Percentiles rank a stretch among this genome's conserved stretches.
phyloP scores from a whole-genome alignment of 2,329 filamentous ascomycete genomes.

The Aspergillus pseudoglaucus region DNA sequence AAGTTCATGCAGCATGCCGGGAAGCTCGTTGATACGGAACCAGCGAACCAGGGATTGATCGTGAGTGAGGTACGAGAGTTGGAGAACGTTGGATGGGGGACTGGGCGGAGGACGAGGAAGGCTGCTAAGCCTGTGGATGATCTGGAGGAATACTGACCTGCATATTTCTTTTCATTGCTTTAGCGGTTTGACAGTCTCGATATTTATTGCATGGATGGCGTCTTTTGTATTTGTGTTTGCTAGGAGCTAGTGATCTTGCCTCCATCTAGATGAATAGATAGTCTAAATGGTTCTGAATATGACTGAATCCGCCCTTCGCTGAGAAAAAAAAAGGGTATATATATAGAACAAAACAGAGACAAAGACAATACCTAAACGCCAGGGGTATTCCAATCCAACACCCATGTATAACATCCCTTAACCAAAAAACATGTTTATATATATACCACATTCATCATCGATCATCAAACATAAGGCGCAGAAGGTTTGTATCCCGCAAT shows the following conservation, averaged over 20 bases:
- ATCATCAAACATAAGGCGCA: too few species aligned
- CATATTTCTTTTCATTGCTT: background rate
- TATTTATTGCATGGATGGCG: conserved; percentile 2
- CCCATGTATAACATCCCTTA: too few species aligned
- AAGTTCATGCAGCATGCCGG: conserved; percentile 43
- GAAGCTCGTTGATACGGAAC: conserved; percentile 35
- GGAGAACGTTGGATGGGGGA: conserved; percentile 28
- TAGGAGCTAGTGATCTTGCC: background rate
- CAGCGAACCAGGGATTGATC: conserved; percentile 11
- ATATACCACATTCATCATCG: too few species aligned
- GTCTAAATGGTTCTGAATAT: background rate
- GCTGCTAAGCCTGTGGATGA: conserved; percentile 16
- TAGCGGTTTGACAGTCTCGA: background rate
- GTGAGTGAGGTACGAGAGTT: conserved; percentile 27
- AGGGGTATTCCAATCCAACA: too few species aligned
- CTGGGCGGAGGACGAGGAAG: conserved; percentile 30
- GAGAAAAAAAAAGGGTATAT: too few species aligned
- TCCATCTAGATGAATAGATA: background rate
- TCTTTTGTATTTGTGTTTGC: background rate
- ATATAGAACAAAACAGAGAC: too few species aligned
- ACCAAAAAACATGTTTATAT: too few species aligned
- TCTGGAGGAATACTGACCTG: background rate
- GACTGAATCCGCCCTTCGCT: too few species aligned
- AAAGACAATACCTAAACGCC: background rate
- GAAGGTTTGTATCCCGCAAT: too few species aligned